Percentiles rank a stretch among this genome's conserved stretches.
phyloP scores from a whole-genome alignment of 495 filamentous ascomycete species.

The Penicillium cinerascens region DNA sequence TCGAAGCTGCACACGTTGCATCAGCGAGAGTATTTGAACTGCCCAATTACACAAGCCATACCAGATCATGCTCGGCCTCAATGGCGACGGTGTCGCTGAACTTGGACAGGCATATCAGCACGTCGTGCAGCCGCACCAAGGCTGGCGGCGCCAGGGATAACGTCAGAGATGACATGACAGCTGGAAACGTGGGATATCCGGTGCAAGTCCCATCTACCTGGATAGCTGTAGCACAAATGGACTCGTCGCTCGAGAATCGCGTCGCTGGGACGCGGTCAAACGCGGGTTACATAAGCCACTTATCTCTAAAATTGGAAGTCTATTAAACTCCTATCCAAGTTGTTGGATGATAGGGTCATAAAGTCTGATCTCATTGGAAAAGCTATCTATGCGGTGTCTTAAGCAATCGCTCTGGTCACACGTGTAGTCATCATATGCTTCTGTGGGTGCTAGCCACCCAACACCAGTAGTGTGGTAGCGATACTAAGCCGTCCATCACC shows the following conservation, averaged over 20 bases:
- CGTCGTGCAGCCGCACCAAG: conserved; percentile 72
- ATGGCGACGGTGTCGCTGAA: conserved; percentile 88
- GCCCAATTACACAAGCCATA: conserved; percentile 26
- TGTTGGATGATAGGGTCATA: too few relatives aligned
- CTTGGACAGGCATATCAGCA: conserved; percentile 80
- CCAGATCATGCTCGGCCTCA: conserved; percentile 73
- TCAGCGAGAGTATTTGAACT: neutral
- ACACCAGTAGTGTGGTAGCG: too few relatives aligned
- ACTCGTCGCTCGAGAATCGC: neutral
- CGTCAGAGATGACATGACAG: conserved; percentile 26
- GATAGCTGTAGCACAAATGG: neutral
- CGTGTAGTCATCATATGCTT: too few relatives aligned
- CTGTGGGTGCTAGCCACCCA: too few relatives aligned
- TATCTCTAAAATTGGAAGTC: neutral
- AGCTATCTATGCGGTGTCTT: too few relatives aligned
- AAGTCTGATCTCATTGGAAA: too few relatives aligned
- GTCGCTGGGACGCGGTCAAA: neutral
- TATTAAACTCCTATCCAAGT: too few relatives aligned
- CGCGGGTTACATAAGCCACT: neutral
- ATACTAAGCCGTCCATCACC: too few relatives aligned
- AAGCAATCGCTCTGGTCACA: too few relatives aligned
- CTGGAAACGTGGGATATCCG: neutral
- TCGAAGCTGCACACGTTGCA: conserved; percentile 54
- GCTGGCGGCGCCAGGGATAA: conserved; percentile 77
- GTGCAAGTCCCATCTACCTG: neutral